Evolutionary conservation across 768 basidiomycete species (phyloP), one percentile per base, ranked within the genome.

Genomic region (Suillus cothurnatus): DNA sequence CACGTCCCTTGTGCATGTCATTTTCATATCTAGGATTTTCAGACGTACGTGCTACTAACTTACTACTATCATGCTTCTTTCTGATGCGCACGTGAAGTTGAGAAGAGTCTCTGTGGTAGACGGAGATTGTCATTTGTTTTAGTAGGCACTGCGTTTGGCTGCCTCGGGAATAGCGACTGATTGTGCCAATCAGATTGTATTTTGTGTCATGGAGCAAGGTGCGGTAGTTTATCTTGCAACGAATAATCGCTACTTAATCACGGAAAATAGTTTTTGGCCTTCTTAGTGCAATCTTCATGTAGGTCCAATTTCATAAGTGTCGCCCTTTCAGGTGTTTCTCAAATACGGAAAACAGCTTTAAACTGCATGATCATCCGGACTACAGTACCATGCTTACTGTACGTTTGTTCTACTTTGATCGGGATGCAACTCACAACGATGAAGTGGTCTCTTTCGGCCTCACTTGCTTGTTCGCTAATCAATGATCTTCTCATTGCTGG

Each of bases 401-500:
- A n/a, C 36, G 56, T 57, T 23, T n/a, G 7, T 23, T 38, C 23
- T 38, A 4, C 15, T 2, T 38, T 26, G 23, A 36, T 38, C 11
- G 7, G 36, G 32, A 38, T 57, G 34, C 15, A 26, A 57, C 23
- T 57, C 23, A 57, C n/a, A 23, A 57, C n/a, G 15, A 57, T 5
- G 14, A 5, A 75, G 75, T 74, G 74, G 72, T 17, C 66, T 58
- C 1, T 65, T 14, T 64, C 61, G 60, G 1, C 67, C 32, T 77
- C 72, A 70, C 28, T 77, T 6, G 74, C 72, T 17, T 12, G 64
- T 17, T 73, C 72, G 5, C 61, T 67, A 7, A n/a, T 69, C 6
- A 55, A 41, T 23, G 74, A 75, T 32, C 52, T 72, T 21, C 64
- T n/a, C 38, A 66, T 77, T 64, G 72, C 75, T 61, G 68, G 49